These are phyloP conservation scores for Phaeosphaeria sp. DNA, from an alignment of 2,329 filamentous ascomycete genomes.

Conservation along the genomic window DNA sequence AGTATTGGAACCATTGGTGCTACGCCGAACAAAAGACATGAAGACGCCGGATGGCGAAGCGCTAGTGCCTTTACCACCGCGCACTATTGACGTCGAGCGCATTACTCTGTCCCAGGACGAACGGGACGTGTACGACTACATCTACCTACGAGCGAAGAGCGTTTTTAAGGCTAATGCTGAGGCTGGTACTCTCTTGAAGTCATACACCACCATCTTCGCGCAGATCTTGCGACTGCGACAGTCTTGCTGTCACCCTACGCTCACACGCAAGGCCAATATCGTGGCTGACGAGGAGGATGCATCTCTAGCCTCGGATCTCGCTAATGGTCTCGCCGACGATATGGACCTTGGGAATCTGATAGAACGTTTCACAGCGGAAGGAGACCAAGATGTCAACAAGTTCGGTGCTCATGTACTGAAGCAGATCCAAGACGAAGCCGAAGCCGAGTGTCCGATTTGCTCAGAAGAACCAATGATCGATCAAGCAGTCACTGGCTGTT, in stretches of 20 bases:
- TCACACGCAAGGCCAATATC: slow-evolving; percentile 84
- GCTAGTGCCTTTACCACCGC: slow-evolving; percentile 81
- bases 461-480: slow-evolving; percentile 95
- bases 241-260: slow-evolving; percentile 88
- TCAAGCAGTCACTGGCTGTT: slow-evolving; percentile 93
- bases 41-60: slow-evolving; percentile 86
- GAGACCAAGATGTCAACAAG: slow-evolving; percentile 66
- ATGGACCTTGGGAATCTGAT: slow-evolving; percentile 93
- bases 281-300: slow-evolving; percentile 89
- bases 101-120: slow-evolving; percentile 86
- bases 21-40: slow-evolving; percentile 97
- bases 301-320: slow-evolving; percentile 76
- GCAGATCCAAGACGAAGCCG: slow-evolving; percentile 88
- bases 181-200: slow-evolving; percentile 91
- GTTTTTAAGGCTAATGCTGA: slow-evolving; percentile 88
- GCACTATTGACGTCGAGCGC: slow-evolving; percentile 82
- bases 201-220: slow-evolving; percentile 95
- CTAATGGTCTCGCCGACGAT: slow-evolving; percentile 85
- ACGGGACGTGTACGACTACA: slow-evolving; percentile 89
- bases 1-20: slow-evolving; percentile 91
- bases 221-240: slow-evolving; percentile 93
- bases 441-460: slow-evolving; percentile 92
- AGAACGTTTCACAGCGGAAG: slow-evolving; percentile 74
- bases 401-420: slow-evolving; percentile 88
- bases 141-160: slow-evolving; percentile 80